A percentile compares a stretch with the other conserved stretches of the same genome.
phyloP scores from a whole-genome alignment of 768 basidiomycete genomes.

The Leccinellum albellum region DNA sequence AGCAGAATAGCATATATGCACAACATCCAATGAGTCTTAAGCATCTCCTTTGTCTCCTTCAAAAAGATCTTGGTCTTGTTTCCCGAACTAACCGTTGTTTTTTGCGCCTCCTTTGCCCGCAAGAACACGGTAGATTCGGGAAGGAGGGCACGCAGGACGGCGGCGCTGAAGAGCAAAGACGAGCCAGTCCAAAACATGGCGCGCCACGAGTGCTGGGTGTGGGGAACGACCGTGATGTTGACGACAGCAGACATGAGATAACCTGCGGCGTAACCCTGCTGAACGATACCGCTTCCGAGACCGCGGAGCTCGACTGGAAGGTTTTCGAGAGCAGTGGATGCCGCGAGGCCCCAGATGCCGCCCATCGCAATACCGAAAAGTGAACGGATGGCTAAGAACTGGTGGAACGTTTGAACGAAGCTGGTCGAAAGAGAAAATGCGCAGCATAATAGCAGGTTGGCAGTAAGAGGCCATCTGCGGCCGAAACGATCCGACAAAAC shows the following conservation, averaged over 20 bases:
- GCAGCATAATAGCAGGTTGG: slow-evolving; percentile 68
- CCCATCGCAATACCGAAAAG: slow-evolving; percentile 90
- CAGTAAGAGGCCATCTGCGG: slow-evolving; percentile 87
- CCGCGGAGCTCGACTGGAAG: slow-evolving; percentile 89
- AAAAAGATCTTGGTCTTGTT: slow-evolving; percentile 71
- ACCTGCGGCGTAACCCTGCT: slow-evolving; percentile 90
- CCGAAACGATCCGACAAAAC: slow-evolving; percentile 84
- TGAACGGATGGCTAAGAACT: slow-evolving; percentile 78
- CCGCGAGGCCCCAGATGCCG: slow-evolving; percentile 83
- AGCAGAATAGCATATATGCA: slow-evolving; percentile 82
- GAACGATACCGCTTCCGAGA: slow-evolving; percentile 78
- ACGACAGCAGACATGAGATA: slow-evolving; percentile 83
- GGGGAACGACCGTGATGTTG: slow-evolving; percentile 59
- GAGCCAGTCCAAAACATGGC: slow-evolving; percentile 78
- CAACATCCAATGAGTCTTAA: slow-evolving; percentile 76
- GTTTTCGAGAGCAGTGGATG: slow-evolving; percentile 84
- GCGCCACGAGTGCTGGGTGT: slow-evolving; percentile 53
- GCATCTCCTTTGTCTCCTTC: slow-evolving; percentile 68
- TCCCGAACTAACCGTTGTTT: slow-evolving; percentile 33
- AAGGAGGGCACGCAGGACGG: slow-evolving; percentile 56
- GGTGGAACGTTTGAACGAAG: slow-evolving; percentile 69
- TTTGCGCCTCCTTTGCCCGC: slow-evolving; percentile 54
- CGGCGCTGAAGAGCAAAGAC: slow-evolving; percentile 68
- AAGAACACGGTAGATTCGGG: slow-evolving; percentile 82
- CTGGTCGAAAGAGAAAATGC: slow-evolving; percentile 76